A percentile compares a stretch with the other conserved stretches of the same genome.
phyloP scores from a whole-genome alignment of 768 basidiomycete genomes.

The Tephrocybe sp. region DNA sequence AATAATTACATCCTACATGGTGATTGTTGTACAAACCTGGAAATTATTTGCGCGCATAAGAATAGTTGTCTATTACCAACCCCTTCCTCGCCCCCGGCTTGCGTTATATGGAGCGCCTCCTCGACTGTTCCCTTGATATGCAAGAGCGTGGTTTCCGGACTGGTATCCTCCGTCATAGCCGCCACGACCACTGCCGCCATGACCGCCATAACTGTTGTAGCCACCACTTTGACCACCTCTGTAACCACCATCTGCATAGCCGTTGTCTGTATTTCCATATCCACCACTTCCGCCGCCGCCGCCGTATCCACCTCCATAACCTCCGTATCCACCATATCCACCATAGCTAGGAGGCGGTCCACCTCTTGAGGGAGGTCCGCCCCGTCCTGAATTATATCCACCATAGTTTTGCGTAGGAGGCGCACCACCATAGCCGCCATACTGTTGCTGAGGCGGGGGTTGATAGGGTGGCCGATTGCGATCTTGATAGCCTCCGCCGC shows the following conservation, averaged over 20 bases:
- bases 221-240: conserved; percentile 32
- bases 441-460: conserved; percentile 25
- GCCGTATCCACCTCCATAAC: conserved; percentile 14
- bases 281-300: conserved; percentile 20
- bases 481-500: conserved; percentile 32
- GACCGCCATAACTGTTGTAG: conserved; percentile 21
- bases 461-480: conserved; percentile 30
- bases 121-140: conserved; percentile 22
- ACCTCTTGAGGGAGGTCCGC: conserved; percentile 26
- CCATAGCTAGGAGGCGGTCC: conserved; percentile 19
- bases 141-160: conserved; percentile 33
- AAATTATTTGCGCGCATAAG: neutral
- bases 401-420: conserved; percentile 24
- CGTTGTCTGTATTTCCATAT: conserved; percentile 22
- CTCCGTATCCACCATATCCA: conserved; percentile 17
- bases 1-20: neutral
- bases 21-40: neutral
- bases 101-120: conserved; percentile 26
- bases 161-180: conserved; percentile 20
- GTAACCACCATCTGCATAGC: conserved; percentile 31
- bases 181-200: conserved; percentile 30
- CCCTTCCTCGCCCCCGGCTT: conserved; percentile 39
- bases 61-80: conserved; percentile 10
- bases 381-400: conserved; percentile 24
- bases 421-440: conserved; percentile 30